Percentiles rank a stretch among this genome's conserved stretches.
Evolutionary conservation across 495 filamentous ascomycete genomes (phyloP).

Genomic region (Penicillium diatomitis): DNA sequence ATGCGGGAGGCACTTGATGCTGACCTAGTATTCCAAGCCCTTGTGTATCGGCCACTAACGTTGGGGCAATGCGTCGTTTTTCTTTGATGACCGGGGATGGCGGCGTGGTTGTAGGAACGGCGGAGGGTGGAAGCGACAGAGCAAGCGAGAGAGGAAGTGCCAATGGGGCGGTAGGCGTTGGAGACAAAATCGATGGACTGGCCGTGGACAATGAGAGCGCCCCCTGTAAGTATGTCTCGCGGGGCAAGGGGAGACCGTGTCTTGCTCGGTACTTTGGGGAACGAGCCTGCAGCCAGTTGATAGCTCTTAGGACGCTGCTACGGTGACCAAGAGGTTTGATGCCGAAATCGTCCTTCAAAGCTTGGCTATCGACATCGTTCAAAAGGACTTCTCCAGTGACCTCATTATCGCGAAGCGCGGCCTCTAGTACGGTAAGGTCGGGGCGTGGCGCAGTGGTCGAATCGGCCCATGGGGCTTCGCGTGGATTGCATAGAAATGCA

Average conservation of each 20-base stretch:
- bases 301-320: constrained; percentile 34
- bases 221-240: too few species aligned
- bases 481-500: constrained; percentile 48
- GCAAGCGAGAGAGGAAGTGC: not conserved
- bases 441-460: constrained; percentile 34
- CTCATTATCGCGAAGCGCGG: constrained; percentile 44
- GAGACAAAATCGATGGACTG: not conserved
- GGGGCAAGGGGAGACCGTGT: not conserved
- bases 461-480: constrained; percentile 34
- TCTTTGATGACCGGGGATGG: not conserved
- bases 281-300: constrained; percentile 31
- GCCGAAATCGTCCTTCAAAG: constrained; percentile 42
- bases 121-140: not conserved
- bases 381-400: constrained; percentile 57
- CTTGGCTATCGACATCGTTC: constrained; percentile 30
- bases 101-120: not conserved
- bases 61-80: not conserved
- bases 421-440: constrained; percentile 41
- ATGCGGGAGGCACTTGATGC: too few species aligned
- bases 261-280: constrained; percentile 31
- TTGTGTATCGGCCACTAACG: not conserved
- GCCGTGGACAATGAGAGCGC: not conserved
- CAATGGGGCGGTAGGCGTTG: not conserved
- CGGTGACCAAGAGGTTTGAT: constrained; percentile 39
- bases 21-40: not conserved